phyloP scores from a whole-genome alignment of 345 rosid genomes.

The Citrus medica region DNA sequence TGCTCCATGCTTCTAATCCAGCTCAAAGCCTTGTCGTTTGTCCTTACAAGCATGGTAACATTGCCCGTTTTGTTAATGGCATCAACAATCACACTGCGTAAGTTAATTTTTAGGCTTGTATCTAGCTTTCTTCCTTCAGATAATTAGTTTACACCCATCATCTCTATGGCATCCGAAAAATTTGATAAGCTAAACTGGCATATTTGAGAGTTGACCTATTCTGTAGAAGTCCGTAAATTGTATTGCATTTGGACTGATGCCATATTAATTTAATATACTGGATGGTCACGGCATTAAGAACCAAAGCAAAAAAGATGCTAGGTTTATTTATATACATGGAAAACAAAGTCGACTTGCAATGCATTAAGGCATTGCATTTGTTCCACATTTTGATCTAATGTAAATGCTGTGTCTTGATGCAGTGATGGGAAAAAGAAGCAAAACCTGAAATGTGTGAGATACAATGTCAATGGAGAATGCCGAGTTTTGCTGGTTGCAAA shows the following conservation, averaged over 20 bases:
- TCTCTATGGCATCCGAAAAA: background rate
- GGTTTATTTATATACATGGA: background rate
- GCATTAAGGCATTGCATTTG: background rate
- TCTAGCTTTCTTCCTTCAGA: background rate
- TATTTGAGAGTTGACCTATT: background rate
- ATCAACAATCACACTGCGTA: constrained; percentile 88
- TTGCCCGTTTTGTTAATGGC: constrained; percentile 89
- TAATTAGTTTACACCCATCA: background rate
- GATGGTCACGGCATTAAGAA: background rate
- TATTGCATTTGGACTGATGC: background rate
- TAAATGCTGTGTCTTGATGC: constrained; percentile 23
- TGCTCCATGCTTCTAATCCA: constrained; percentile 61
- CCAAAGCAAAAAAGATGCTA: background rate
- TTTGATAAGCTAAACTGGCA: background rate
- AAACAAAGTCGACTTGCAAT: background rate
- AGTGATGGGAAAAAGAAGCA: constrained; percentile 96
- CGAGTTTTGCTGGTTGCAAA: constrained; percentile 85
- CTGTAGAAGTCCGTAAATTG: background rate
- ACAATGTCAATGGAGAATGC: constrained; percentile 69
- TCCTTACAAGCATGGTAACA: constrained; percentile 73
- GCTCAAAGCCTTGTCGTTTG: constrained; percentile 82
- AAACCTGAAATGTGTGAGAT: constrained; percentile 91
- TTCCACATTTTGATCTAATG: background rate
- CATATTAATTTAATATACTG: background rate
- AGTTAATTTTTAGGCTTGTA: constrained; percentile 28